Percentiles rank a stretch among this genome's conserved stretches.
These are phyloP conservation scores for Begonia loranthoides DNA, from an alignment of 306 rosid genomes.

Conservation along the genomic window DNA sequence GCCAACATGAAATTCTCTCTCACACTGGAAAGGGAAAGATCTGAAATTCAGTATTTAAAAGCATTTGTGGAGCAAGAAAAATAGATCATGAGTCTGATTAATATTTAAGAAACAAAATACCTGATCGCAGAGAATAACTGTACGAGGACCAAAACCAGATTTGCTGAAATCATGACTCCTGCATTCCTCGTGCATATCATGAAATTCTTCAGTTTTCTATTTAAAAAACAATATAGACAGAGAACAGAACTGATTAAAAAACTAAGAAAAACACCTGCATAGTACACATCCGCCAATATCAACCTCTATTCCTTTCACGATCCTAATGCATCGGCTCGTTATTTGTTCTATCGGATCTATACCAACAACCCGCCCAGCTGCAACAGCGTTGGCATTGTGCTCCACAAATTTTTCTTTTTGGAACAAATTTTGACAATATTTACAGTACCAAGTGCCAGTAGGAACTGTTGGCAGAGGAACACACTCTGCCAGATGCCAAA, in stretches of 20 bases:
- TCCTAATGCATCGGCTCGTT: constrained; percentile 66
- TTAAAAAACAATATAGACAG: background rate
- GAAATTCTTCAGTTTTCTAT: background rate
- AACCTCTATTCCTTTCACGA: constrained; percentile 48
- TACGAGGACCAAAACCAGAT: constrained; percentile 44
- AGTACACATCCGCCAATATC: constrained; percentile 58
- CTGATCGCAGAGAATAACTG: constrained; percentile 83
- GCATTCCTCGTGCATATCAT: constrained; percentile 4
- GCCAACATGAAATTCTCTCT: constrained; percentile 67
- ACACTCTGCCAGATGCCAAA: constrained; percentile 53
- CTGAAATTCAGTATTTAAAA: constrained; percentile 2
- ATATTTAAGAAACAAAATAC: constrained; percentile 16
- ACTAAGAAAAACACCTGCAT: constrained; percentile 41
- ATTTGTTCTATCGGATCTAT: constrained; percentile 62
- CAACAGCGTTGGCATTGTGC: constrained; percentile 51
- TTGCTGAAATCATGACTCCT: constrained; percentile 49
- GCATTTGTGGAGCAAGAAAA: background rate
- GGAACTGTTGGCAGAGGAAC: constrained; percentile 51
- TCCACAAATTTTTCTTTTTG: constrained; percentile 47
- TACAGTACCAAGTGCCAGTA: constrained; percentile 79
- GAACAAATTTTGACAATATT: constrained; percentile 53
- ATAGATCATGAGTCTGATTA: background rate
- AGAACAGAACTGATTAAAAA: background rate
- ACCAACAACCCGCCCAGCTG: constrained; percentile 62
- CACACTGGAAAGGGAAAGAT: constrained; percentile 38